These are phyloP conservation scores for Pelargonium exstipulatum DNA, from an alignment of 441 rosid genomes.

Conservation along the genomic window DNA sequence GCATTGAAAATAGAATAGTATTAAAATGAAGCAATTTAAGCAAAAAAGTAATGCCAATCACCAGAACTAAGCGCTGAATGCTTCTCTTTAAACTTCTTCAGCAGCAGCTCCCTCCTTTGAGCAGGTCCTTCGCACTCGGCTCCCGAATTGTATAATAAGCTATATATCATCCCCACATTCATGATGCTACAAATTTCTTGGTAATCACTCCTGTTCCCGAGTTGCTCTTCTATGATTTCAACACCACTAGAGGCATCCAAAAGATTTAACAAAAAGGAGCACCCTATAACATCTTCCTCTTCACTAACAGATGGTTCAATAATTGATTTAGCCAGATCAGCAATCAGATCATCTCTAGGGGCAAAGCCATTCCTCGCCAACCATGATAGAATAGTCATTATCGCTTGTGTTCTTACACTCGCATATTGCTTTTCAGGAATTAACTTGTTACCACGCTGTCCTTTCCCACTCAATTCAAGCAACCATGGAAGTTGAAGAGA, in stretches of 20 bases:
- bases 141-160: slow-evolving; percentile 72
- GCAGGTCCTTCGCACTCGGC: slow-evolving; percentile 72
- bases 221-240: slow-evolving; percentile 89
- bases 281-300: slow-evolving; percentile 80
- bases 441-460: slow-evolving; percentile 38
- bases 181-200: slow-evolving; percentile 83
- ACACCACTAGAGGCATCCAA: slow-evolving; percentile 85
- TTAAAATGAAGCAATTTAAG: slow-evolving; percentile 11
- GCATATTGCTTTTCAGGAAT: slow-evolving; percentile 51
- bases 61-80: slow-evolving; percentile 60
- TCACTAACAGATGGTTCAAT: slow-evolving; percentile 81
- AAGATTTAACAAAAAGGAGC: slow-evolving; percentile 81
- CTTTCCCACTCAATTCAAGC: slow-evolving; percentile 62
- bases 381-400: slow-evolving; percentile 74
- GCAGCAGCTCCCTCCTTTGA: slow-evolving; percentile 73
- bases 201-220: slow-evolving; percentile 66
- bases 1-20: slow-evolving; percentile 7
- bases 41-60: slow-evolving; percentile 32
- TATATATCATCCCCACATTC: slow-evolving; percentile 86
- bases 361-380: slow-evolving; percentile 81
- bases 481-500: slow-evolving; percentile 86
- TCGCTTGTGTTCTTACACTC: slow-evolving; percentile 59
- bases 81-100: slow-evolving; percentile 61
- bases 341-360: slow-evolving; percentile 74
- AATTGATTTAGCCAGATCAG: slow-evolving; percentile 71